Conservation (phyloP, 768 basidiomycete genomes). For the Royoungia palumana region DNA sequence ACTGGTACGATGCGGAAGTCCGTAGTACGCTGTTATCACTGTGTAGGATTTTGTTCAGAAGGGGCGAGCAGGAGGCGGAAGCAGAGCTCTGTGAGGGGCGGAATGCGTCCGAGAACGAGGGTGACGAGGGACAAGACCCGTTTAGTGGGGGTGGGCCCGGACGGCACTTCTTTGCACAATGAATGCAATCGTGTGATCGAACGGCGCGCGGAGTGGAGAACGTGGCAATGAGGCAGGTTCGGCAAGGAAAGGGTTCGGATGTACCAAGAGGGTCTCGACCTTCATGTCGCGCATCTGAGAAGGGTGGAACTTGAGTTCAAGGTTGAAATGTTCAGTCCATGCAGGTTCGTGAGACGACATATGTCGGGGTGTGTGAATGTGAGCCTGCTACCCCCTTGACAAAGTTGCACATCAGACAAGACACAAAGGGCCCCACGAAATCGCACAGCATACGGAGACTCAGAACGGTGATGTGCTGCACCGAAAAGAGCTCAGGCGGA, state of each 20-base stretch:
- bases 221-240: constrained; percentile 26
- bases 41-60: constrained; percentile 5
- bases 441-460: constrained; percentile 51
- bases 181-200: constrained; percentile 12
- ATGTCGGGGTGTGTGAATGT: constrained; percentile 63
- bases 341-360: constrained; percentile 46
- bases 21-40: constrained; percentile 23
- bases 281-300: constrained; percentile 60
- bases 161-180: constrained; percentile 7
- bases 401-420: not conserved
- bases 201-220: constrained; percentile 8
- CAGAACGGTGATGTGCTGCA: constrained; percentile 58
- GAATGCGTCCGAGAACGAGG: constrained; percentile 18
- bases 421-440: not conserved
- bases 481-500: constrained; percentile 54
- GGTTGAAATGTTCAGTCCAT: constrained; percentile 61
- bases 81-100: constrained; percentile 36
- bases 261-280: constrained; percentile 43
- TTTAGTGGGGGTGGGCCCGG: no score
- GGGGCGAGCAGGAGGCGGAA: constrained; percentile 37
- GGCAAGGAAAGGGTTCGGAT: constrained; percentile 59
- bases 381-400: constrained; percentile 54
- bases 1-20: constrained; percentile 31
- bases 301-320: constrained; percentile 57
- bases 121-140: constrained; percentile 21